Base-by-base conservation (phyloP, 2,329 filamentous ascomycete genomes). In the Nothomitra cinnamomea region DNA sequence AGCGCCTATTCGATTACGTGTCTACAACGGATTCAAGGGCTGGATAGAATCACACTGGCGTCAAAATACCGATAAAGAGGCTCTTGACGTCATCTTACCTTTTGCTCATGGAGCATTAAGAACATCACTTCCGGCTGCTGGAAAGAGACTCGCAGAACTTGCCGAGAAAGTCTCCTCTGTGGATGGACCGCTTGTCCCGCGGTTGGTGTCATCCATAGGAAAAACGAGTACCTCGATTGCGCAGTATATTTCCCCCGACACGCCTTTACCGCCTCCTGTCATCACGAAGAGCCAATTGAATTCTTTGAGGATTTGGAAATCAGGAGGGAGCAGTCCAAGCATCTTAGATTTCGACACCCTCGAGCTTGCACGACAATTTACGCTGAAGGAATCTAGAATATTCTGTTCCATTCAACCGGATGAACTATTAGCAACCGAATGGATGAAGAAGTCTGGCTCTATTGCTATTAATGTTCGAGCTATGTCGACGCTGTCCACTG, bases 21-120 rank as follows among this genome's bases (percentile, higher is more conserved):
- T 96, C 1, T 96, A 94, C 72, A 96, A 98, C 64, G 83, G 88
- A 54, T 87, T 98, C 74, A 98, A 98, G 68, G 85, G 86, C 42
- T 98, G 92, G 92, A 72, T 98, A 19, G 92, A 96, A 69, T 92
- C 85, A 5, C 88, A 98, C 67, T 98, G 92, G 90, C 80, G 85
- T 49, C 80, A 87, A 58, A 80, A 87, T 56, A 80, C 82, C 10
- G 92, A 98, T 64, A 78, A 79, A 53, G 76, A 79, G 12, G 87
- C 89, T 1, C 72, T 98, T 7, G 72, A 76, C 0, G 71, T 85
- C 50, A 94, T 98, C 57, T 74, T 83, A 35, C 73, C 79, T 1
- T 98, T 98, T 66, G 88, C 90, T 1, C 79, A 83, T 59, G 76
- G 77, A 48, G 83, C 83, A 58, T 74, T 98, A 6, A 73, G 73